phyloP scores from a whole-genome alignment of 768 basidiomycete genomes.

The Tylopilus felleus region DNA sequence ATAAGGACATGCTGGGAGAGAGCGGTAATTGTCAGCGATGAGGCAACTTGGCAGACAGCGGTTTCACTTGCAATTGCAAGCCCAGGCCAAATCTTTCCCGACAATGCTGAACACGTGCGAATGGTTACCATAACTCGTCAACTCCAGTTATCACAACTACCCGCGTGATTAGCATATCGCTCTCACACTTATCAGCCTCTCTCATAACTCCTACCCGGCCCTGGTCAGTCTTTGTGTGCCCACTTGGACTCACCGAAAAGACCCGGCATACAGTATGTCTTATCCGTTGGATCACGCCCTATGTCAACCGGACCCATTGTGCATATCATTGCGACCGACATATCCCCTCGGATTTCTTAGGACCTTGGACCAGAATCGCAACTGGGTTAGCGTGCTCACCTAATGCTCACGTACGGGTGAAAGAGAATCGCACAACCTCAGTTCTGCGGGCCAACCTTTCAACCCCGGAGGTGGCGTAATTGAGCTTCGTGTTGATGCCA shows the following conservation, averaged over 20 bases:
- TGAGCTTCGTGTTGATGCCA: not conserved
- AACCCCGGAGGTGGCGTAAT: not conserved
- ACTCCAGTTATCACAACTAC: not conserved
- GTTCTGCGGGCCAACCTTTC: not conserved
- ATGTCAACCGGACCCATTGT: not conserved
- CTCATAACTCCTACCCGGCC: too few species aligned
- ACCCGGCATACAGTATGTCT: too few species aligned
- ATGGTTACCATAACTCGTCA: not conserved
- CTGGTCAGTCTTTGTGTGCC: too few species aligned
- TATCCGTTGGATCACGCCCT: not conserved
- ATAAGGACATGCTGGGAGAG: conserved; percentile 55
- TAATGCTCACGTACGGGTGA: not conserved
- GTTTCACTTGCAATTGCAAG: conserved; percentile 14
- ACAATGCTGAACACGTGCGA: not conserved
- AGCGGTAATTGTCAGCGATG: conserved; percentile 7
- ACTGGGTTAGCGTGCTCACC: too few species aligned
- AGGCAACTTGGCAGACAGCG: conserved; percentile 8
- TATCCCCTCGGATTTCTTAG: conserved; percentile 26
- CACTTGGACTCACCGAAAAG: not conserved
- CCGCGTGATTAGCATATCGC: too few species aligned
- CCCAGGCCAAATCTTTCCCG: conserved; percentile 14
- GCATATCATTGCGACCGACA: too few species aligned
- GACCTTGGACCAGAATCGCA: not conserved
- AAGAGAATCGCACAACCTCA: not conserved
- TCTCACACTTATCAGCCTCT: too few species aligned